Evolutionary conservation across 306 rosid genomes (phyloP).

Genomic region (Medicago lupulina): DNA sequence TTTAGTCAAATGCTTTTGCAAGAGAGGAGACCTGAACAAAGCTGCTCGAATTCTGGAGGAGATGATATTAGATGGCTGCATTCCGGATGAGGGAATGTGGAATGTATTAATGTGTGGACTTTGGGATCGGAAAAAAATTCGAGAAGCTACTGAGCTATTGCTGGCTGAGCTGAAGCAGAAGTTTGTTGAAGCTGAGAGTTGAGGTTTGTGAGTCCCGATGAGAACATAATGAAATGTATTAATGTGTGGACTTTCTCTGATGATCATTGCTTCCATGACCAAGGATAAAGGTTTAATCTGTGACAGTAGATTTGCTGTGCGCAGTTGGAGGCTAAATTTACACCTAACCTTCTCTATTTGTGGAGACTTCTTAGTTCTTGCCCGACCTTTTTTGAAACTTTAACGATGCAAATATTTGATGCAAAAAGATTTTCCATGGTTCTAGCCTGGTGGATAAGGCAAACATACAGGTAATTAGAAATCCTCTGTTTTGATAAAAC

Average conservation of each 20-base stretch:
- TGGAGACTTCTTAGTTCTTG: conserved; percentile 13
- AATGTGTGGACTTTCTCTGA: neutral
- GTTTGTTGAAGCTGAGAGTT: conserved; percentile 48
- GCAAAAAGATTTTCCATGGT: conserved; percentile 17
- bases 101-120: conserved; percentile 61
- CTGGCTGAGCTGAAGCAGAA: conserved; percentile 55
- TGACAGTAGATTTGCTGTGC: conserved; percentile 7
- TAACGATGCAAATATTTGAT: conserved; percentile 14
- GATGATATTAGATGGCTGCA: conserved; percentile 79
- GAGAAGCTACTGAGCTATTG: conserved; percentile 69
- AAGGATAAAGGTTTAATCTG: conserved; percentile 10
- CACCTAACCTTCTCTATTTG: conserved; percentile 11
- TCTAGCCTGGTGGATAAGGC: conserved; percentile 26
- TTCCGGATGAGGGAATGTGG: conserved; percentile 75
- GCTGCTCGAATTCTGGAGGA: conserved; percentile 77
- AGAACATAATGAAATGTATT: neutral
- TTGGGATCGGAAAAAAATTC: conserved; percentile 71
- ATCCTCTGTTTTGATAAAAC: conserved; percentile 20
- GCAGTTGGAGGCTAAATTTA: neutral
- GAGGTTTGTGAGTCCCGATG: conserved; percentile 18
- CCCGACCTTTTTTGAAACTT: neutral
- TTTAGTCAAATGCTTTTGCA: conserved; percentile 61
- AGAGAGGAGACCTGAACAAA: conserved; percentile 73
- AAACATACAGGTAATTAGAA: conserved; percentile 28
- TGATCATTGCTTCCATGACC: conserved; percentile 25